Evolutionary conservation across 306 rosid genomes (phyloP).

Genomic region (Mimosa bimucronata): DNA sequence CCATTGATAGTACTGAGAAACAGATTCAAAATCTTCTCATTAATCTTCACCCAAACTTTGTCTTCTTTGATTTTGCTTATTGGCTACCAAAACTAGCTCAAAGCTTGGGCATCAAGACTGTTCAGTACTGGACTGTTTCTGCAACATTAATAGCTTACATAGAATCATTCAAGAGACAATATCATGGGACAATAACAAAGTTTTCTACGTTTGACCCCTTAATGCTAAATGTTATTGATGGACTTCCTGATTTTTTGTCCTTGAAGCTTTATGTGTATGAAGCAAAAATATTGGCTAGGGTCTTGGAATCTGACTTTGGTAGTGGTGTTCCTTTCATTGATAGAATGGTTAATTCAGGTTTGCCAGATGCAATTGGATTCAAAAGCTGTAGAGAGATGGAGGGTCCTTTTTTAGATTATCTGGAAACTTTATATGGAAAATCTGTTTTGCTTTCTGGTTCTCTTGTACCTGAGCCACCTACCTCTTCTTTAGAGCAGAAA

Average conservation of each 20-base stretch:
- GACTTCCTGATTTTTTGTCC: neutral
- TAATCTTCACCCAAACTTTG: conserved; percentile 5
- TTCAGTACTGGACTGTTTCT: conserved; percentile 4
- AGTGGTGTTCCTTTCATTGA: conserved; percentile 2
- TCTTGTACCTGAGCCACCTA: neutral
- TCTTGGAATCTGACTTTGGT: neutral
- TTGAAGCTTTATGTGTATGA: neutral
- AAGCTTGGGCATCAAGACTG: conserved; percentile 1
- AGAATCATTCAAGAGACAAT: neutral
- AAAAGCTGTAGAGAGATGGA: conserved; percentile 24
- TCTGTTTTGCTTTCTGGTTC: conserved; percentile 11
- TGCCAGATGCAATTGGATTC: conserved; percentile 5
- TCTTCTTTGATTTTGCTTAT: conserved; percentile 16
- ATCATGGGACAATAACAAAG: neutral
- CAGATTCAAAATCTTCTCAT: neutral
- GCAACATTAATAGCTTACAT: neutral
- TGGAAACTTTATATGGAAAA: neutral
- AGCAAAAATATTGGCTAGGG: neutral
- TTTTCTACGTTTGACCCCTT: neutral
- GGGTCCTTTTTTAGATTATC: neutral
- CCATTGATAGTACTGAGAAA: neutral
- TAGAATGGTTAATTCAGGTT: neutral
- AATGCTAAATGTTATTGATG: neutral
- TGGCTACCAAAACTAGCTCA: conserved; percentile 8
- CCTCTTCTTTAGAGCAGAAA: conserved; percentile 24